Percentiles rank a stretch among this genome's conserved stretches.
Conservation (phyloP, 2,329 filamentous ascomycete species). For the Diaporthe helianthi region DNA sequence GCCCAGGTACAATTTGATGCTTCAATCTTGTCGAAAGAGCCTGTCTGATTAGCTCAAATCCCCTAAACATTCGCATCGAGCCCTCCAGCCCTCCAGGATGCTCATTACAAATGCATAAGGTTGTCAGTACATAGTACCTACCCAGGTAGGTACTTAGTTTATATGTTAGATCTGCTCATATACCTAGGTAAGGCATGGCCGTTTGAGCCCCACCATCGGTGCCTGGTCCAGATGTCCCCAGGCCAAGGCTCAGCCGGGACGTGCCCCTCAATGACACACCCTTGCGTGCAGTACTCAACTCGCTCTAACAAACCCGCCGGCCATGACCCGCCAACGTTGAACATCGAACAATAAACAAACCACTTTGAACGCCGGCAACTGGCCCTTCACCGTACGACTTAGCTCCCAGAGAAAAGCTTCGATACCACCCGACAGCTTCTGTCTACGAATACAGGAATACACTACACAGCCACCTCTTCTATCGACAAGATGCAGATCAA, state of each 20-base stretch:
- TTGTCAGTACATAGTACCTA: too few species aligned
- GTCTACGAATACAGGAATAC: not conserved
- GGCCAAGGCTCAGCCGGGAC: not conserved
- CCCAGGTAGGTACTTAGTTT: not conserved
- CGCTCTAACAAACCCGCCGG: not conserved
- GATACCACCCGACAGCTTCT: not conserved
- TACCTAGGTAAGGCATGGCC: too few species aligned
- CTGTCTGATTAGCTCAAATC: not conserved
- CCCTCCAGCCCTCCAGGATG: not conserved
- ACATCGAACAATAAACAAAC: conserved; percentile 5
- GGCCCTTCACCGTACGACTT: not conserved
- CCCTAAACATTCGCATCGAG: not conserved
- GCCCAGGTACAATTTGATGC: conserved; percentile 28
- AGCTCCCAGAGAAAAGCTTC: not conserved
- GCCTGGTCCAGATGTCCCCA: not conserved
- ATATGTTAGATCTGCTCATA: not conserved
- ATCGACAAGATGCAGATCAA: conserved; percentile 58
- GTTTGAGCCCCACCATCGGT: conserved; percentile 14
- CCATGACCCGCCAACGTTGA: not conserved
- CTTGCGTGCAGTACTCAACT: not conserved
- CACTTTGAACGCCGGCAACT: not conserved
- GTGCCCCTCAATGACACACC: conserved; percentile 23
- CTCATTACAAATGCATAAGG: not conserved
- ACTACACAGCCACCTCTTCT: not conserved
- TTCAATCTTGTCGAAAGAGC: too few species aligned